Conservation (phyloP, 2,329 filamentous ascomycete species). For the Talaromyces pinophilus region DNA sequence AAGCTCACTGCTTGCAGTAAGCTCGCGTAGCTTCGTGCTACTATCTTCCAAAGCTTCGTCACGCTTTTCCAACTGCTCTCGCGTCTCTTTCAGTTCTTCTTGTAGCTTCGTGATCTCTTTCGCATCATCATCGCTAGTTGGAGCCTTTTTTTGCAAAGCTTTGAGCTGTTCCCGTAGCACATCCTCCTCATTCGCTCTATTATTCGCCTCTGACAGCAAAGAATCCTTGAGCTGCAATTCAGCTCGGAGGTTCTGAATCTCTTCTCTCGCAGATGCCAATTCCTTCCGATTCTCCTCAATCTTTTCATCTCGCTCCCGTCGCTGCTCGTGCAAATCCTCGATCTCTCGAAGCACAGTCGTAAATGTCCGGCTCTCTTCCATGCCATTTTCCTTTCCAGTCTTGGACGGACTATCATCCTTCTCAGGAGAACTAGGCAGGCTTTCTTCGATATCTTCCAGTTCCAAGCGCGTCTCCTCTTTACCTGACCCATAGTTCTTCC, state of each 20-base stretch:
- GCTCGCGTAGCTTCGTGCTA: slow-evolving; percentile 35
- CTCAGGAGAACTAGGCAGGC: slow-evolving; percentile 31
- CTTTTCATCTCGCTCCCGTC: slow-evolving; percentile 40
- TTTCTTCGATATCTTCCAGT: slow-evolving; percentile 42
- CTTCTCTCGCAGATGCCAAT: slow-evolving; percentile 39
- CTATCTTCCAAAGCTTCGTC: slow-evolving; percentile 39
- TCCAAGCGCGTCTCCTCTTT: slow-evolving; percentile 39
- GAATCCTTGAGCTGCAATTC: slow-evolving; percentile 39
- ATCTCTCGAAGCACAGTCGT: slow-evolving; percentile 36
- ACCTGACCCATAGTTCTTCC: slow-evolving; percentile 28
- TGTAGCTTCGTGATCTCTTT: slow-evolving; percentile 38
- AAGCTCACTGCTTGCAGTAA: slow-evolving; percentile 35
- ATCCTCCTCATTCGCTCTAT: slow-evolving; percentile 28
- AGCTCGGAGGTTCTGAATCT: slow-evolving; percentile 42
- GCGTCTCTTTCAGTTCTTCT: slow-evolving; percentile 35
- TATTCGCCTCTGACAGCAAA: slow-evolving; percentile 33
- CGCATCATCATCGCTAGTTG: slow-evolving; percentile 32
- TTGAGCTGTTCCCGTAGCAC: slow-evolving; percentile 36
- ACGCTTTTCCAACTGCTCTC: slow-evolving; percentile 39
- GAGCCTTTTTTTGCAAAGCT: slow-evolving; percentile 31
- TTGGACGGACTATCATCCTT: slow-evolving; percentile 32
- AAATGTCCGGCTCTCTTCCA: slow-evolving; percentile 24
- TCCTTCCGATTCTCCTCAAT: slow-evolving; percentile 35
- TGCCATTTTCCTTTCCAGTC: slow-evolving; percentile 29
- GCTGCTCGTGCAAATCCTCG: slow-evolving; percentile 33